Evolutionary conservation across 148 eudicot species (phyloP), one percentile per base, ranked within the genome.

Genomic region (Mesembryanthemum crystallinum): DNA sequence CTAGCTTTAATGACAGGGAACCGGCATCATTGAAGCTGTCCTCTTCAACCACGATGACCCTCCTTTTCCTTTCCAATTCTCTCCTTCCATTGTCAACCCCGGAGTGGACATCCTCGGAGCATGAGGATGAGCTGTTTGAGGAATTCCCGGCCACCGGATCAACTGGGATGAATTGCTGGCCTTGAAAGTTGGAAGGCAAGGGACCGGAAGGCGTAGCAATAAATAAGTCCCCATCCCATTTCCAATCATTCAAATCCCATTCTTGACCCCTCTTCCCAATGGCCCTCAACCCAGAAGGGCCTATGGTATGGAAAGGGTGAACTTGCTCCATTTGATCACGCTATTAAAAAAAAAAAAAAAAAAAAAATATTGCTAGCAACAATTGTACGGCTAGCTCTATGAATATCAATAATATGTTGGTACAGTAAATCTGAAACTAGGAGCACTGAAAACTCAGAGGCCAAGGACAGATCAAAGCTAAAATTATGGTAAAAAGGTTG

Each of bases 231-330:
- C 90, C 91, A 84, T 93, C 98, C 98, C 98, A 93, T 75, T 78
- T 89, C 97, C 98, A 93, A 27, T 89, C 85, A 82, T 89, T 89
- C 77, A 87, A 87, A 87, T 91, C 91, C 98, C 98, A 93, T 61
- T 89, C 91, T 39, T 77, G 10, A 54, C 73, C 85, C 77, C 79
- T 87, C 80, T 87, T 87, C 47, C 88, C 91, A 73, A 76, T 35
- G 27, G 82, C 79, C 81, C 80, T 82, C 80, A 81, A 57, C 39
- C 77, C 85, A 7, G 88, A 69, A 54, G 80, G 66, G 70, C 82
- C 82, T 20, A 83, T 76, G 43, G 79, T 84, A 64, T 65, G 84
- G 67, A 73, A 76, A 67, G 80, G 82, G 72, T 79, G 88, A 67
- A 70, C 68, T 67, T 88, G 85, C 43, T 87, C 85, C 69, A 82